These are phyloP conservation scores for Pythium folliculosum DNA, from an alignment of 352 stramenopile species.

Conservation along the genomic window DNA sequence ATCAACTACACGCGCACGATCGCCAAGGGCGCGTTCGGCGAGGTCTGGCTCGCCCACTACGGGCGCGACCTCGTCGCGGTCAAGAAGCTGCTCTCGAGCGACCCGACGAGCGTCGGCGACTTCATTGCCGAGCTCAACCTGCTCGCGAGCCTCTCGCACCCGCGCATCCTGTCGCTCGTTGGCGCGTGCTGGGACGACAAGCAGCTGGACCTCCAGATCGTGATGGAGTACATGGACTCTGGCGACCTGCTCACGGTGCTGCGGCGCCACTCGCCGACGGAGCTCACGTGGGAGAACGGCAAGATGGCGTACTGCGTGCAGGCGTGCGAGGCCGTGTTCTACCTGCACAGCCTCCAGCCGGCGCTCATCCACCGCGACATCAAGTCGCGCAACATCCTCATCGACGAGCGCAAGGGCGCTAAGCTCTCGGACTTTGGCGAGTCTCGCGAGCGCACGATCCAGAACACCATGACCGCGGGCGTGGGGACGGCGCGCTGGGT, in stretches of 20 bases:
- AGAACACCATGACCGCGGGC: slow-evolving; percentile 73
- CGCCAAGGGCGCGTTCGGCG: slow-evolving; percentile 76
- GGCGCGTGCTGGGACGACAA: slow-evolving; percentile 75
- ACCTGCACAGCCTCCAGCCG: slow-evolving; percentile 86
- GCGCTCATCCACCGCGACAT: slow-evolving; percentile 92
- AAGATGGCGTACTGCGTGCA: slow-evolving; percentile 81
- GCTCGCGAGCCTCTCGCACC: slow-evolving; percentile 68
- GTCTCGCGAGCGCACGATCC: slow-evolving; percentile 71
- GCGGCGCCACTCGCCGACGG: slow-evolving; percentile 1
- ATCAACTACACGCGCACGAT: slow-evolving; percentile 83
- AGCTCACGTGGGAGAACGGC: slow-evolving; percentile 32
- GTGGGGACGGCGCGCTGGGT: slow-evolving; percentile 79
- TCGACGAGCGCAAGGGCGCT: slow-evolving; percentile 71
- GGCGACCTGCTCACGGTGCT: slow-evolving; percentile 40
- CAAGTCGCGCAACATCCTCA: slow-evolving; percentile 91
- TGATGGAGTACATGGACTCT: slow-evolving; percentile 68
- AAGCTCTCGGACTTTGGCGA: slow-evolving; percentile 81
- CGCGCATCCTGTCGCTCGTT: slow-evolving; percentile 71
- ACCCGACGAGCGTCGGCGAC: slow-evolving; percentile 55
- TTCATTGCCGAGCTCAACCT: slow-evolving; percentile 87
- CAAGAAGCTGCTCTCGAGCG: slow-evolving; percentile 75
- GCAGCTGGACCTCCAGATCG: slow-evolving; percentile 59
- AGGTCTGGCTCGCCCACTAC: slow-evolving; percentile 79
- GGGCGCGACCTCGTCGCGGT: slow-evolving; percentile 72
- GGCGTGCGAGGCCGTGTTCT: slow-evolving; percentile 84